Conservation (phyloP, 2,329 filamentous ascomycete species). For the Fusarium papillatum region DNA sequence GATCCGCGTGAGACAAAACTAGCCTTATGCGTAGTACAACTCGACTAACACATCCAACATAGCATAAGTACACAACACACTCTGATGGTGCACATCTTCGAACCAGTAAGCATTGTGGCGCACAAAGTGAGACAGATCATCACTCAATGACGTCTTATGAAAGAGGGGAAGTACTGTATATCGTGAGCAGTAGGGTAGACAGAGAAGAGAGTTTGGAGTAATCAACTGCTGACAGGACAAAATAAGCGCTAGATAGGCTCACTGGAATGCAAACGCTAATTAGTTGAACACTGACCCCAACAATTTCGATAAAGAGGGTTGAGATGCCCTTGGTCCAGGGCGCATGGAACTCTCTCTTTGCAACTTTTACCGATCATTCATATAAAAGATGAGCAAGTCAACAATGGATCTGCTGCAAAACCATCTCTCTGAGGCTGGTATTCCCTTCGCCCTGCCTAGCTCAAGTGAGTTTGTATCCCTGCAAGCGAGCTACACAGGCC, state of each 20-base stretch:
- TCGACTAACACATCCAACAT: background rate
- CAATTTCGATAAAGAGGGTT: background rate
- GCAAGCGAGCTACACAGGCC: background rate
- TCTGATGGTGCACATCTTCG: background rate
- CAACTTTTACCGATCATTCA: background rate
- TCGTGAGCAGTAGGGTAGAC: background rate
- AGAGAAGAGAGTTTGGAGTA: background rate
- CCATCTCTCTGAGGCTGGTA: background rate
- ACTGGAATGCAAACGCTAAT: background rate
- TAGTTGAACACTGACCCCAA: background rate
- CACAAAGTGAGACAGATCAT: background rate
- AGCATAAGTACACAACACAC: background rate
- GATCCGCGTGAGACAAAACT: background rate
- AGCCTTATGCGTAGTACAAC: background rate
- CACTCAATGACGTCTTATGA: background rate
- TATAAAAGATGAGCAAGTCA: background rate
- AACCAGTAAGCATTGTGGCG: background rate
- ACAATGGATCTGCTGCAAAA: background rate
- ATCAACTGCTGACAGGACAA: background rate
- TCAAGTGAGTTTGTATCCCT: constrained; percentile 5
- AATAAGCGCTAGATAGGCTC: background rate
- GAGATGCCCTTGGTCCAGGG: background rate
- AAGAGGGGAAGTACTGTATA: background rate
- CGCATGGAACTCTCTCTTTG: background rate
- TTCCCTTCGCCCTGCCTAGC: background rate